Evolutionary conservation across 306 rosid genomes (phyloP), one percentile per base, ranked within the genome.

Genomic region (Lathyrus sativus): DNA sequence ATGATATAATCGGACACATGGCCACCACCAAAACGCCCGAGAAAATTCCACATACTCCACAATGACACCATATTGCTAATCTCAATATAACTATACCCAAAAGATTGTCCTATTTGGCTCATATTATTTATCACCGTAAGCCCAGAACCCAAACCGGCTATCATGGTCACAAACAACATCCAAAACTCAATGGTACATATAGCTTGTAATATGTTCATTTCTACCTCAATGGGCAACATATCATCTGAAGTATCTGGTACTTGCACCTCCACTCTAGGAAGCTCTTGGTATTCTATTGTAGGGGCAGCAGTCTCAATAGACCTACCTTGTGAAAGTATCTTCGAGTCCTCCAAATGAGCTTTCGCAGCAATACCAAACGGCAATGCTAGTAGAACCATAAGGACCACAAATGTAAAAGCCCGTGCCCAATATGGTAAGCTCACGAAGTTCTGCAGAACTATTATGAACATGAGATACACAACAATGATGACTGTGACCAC

Each of bases 41-140:
- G 88, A 74, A 88, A 92, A 57, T 86, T 92, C 98, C 98, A 90
- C 84, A 90, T 86, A 67, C 96, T 89, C 98, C 96, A 92, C 3
- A 92, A 33, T 19, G 98, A 88, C 31, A 90, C 96, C 66, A 92
- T 73, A 12, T 84, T 84, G 26, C 73, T 75, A 9, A 88, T 82
- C 82, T 86, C 87, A 29, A 75, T 60, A 26, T 80, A 68, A 48
- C 81, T 83, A 71, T 90, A 92, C 17, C 89, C 89, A 63, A 92
- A 84, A 62, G 98, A 92, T 49, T 90, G 55, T 26, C 98, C 96
- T 35, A 88, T 74, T 65, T 92, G 96, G 82, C 90, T 84, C 91
- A 90, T 82, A 86, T 92, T 92, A 76, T 92, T 92, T 26, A 90
- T 83, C 14, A 90, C 80, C 31, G 93, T 87, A 53, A 88, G 62